Base-by-base conservation (phyloP, 257 asterid genomes). In the Osmanthus fragrans region DNA sequence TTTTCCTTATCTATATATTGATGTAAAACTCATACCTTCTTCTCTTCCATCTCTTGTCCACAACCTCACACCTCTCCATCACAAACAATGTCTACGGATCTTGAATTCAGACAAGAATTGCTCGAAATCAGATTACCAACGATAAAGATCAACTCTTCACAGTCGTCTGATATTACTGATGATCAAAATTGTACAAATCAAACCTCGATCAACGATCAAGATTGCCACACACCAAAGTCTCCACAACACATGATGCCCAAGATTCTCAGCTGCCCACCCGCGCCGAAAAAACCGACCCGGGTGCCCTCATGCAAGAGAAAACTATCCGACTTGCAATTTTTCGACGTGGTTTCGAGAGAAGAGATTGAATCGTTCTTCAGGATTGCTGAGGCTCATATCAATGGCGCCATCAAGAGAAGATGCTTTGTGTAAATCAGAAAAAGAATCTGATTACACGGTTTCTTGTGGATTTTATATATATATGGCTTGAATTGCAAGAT, bases 281-380 rank as follows among this genome's bases (percentile, higher is more conserved):
- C 96, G 21, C 96, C 91, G 3, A 86, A 80, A 74, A 90, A 90
- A 80, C 85, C 89, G 6, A 29, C n/a, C 80, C 79, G 73, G 29
- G 85, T n/a, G 51, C 34, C 76, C 7, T 72, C 90, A 40, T 85
- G 90, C 82, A 88, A 90, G 86, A 85, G 93, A 82, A 88, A 77
- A 36, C 64, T 82, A 3, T 56, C 78, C 2, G 87, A 81, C 19
- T 25, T 85, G 72, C 70, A 79, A n/a, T 85, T 90, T 76, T 87
- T 85, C 69, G 89, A 87, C 76, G 78, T 79, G 13, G 83, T 78
- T 8, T 84, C 73, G 0, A 70, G 72, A 56, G 87, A 86, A 0
- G 91, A 90, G 71, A 60, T 88, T n/a, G 90, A 88, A 16, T 42
- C 88, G 2, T 86, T 88, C 67, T 87, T 90, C 82, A 79, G 73